A percentile compares a stretch with the other conserved stretches of the same genome.
These are phyloP conservation scores for Podospora didyma DNA, from an alignment of 495 filamentous ascomycete genomes.

Conservation along the genomic window DNA sequence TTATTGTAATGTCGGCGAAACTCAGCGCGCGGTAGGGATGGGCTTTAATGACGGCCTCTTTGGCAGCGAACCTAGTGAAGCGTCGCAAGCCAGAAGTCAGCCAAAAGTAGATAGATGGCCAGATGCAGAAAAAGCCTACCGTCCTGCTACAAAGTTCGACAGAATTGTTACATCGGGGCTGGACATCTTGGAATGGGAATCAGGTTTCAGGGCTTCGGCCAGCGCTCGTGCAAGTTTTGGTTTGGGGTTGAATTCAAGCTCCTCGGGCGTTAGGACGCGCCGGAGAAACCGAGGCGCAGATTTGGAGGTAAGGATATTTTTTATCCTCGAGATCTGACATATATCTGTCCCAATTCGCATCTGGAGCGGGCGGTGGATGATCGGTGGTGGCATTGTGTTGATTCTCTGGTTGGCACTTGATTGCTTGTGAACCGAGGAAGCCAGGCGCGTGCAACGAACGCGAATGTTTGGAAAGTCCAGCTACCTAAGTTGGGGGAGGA, in stretches of 20 bases:
- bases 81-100: background rate
- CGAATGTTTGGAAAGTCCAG: too few species aligned
- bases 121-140: too few species aligned
- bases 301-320: conserved; percentile 16
- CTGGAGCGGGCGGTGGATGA: conserved; percentile 41
- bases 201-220: too few species aligned
- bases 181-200: too few species aligned
- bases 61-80: conserved; percentile 53
- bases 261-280: conserved; percentile 38
- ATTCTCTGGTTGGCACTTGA: background rate
- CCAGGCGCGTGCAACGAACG: too few species aligned
- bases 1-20: conserved; percentile 46
- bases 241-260: conserved; percentile 12
- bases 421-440: background rate
- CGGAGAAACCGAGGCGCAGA: conserved; percentile 32
- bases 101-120: background rate
- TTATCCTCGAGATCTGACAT: conserved; percentile 44
- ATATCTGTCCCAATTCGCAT: conserved; percentile 56
- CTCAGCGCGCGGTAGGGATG: conserved; percentile 38
- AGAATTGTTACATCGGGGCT: too few species aligned
- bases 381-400: background rate
- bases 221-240: too few species aligned
- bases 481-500: too few species aligned
- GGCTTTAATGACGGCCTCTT: conserved; percentile 64
- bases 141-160: conserved; percentile 46